Base-by-base conservation (phyloP, 805 yeast genomes). In the Kuraishia floccosa region DNA sequence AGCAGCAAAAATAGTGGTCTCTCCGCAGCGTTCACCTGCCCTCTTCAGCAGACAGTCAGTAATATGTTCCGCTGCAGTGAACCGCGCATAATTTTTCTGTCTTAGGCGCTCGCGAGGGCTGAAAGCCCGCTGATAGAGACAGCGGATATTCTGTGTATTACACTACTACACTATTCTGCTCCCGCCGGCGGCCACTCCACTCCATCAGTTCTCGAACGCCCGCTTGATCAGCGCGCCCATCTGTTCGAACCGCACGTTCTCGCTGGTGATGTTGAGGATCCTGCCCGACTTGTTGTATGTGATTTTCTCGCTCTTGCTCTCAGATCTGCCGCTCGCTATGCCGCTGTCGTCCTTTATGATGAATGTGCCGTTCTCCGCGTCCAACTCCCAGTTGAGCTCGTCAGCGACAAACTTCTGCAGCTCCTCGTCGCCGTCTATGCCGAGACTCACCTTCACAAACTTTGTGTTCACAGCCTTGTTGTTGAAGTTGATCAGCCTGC, bases 231-330 rank as follows among this genome's bases (percentile, higher is more conserved):
- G 26, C 24, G 34, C 27, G 24, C 14, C 33, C 15, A 35, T 16
- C 32, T 35, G 39, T 14, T 35, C 39, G 25, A 35, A 12, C 22
- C 30, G 32, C 22, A 35, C 28, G 17, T 31, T 33, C 28, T 35
- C 36, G 7, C 32, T 32, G 14, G 30, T 32, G 28, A 35, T 35
- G 26, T n/a, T n/a, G n/a, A n/a, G n/a, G n/a, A n/a, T n/a, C n/a
- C n/a, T n/a, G n/a, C n/a, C n/a, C n/a, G n/a, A n/a, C n/a, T n/a
- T n/a, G n/a, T n/a, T n/a, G n/a, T n/a, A n/a, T n/a, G n/a, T n/a
- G n/a, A n/a, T n/a, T n/a, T n/a, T n/a, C 30, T 34, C 15, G 31
- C 30, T 11, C 12, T 8, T 8, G 6, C 11, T 5, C 15, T 6
- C 18, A 21, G 19, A 11, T 28, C 19, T 9, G 6, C 30, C 11